phyloP scores from a whole-genome alignment of 495 filamentous ascomycete species.

The Xylaria intraflava region DNA sequence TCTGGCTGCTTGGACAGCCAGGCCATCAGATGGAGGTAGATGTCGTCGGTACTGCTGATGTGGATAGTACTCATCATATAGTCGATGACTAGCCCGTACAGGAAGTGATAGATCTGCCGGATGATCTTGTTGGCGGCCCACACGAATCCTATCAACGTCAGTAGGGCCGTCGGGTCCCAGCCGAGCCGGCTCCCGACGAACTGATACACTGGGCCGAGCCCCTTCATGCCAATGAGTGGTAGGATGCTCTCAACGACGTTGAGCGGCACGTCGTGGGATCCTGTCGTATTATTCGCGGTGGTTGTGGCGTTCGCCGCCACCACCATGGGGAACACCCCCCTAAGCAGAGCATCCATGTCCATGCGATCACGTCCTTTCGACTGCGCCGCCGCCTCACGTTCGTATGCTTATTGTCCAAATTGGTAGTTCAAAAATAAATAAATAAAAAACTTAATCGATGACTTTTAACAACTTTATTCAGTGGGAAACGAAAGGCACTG shows the following conservation, averaged over 20 bases:
- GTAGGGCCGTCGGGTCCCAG: slow-evolving; percentile 32
- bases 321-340: not conserved
- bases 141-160: slow-evolving; percentile 28
- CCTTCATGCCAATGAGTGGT: slow-evolving; percentile 16
- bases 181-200: slow-evolving; percentile 28
- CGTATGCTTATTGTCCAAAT: not conserved
- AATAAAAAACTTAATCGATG: no score
- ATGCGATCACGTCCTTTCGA: not conserved
- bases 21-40: slow-evolving; percentile 53
- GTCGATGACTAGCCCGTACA: slow-evolving; percentile 25
- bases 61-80: slow-evolving; percentile 51
- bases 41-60: slow-evolving; percentile 52
- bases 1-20: slow-evolving; percentile 53
- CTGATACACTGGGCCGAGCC: slow-evolving; percentile 19
- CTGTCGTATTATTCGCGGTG: not conserved
- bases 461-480: no score
- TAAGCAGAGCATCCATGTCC: slow-evolving; percentile 1
- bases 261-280: not conserved
- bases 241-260: slow-evolving; percentile 26
- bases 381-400: no score
- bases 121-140: slow-evolving; percentile 35
- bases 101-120: slow-evolving; percentile 21
- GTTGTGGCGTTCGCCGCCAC: slow-evolving; percentile 5
- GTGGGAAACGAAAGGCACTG: no score
- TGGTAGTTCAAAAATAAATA: no score